Conservation (phyloP, 768 basidiomycete species). For the Phylloporus sp. region DNA sequence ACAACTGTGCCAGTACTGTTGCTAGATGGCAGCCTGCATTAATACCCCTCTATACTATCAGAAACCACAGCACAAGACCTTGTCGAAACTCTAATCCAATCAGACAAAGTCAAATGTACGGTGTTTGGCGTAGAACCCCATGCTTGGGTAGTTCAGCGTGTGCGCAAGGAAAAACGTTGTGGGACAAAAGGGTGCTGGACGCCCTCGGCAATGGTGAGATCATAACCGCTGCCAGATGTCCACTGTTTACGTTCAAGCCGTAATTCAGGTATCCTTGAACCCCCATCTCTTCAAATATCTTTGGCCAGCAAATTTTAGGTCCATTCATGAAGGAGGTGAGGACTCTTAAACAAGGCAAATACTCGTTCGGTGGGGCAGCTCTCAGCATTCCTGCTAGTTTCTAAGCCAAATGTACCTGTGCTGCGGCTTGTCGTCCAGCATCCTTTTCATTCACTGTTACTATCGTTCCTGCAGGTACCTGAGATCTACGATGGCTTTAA, state of each 20-base stretch:
- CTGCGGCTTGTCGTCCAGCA: conserved; percentile 73
- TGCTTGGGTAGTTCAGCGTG: conserved; percentile 68
- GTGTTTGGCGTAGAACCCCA: conserved; percentile 52
- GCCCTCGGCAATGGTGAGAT: conserved; percentile 59
- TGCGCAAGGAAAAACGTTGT: conserved; percentile 54
- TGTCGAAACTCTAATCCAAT: conserved; percentile 44
- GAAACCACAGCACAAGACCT: conserved; percentile 60
- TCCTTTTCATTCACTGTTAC: conserved; percentile 47
- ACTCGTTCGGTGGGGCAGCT: conserved; percentile 43
- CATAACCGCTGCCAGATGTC: not conserved
- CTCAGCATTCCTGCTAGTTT: conserved; percentile 66
- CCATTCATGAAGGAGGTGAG: too few relatives aligned
- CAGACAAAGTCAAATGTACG: conserved; percentile 49
- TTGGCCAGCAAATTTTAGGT: too few relatives aligned
- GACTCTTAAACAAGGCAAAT: conserved; percentile 42
- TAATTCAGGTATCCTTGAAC: conserved; percentile 46
- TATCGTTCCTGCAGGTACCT: conserved; percentile 65
- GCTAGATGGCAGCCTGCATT: conserved; percentile 53
- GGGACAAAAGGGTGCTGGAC: conserved; percentile 71
- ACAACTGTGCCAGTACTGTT: conserved; percentile 59
- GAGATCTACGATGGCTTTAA: conserved; percentile 72
- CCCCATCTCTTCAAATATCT: conserved; percentile 37
- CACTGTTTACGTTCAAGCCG: conserved; percentile 10
- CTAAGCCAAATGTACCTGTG: conserved; percentile 60
- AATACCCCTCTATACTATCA: conserved; percentile 55